Evolutionary conservation across 495 filamentous ascomycete species (phyloP), one percentile per base, ranked within the genome.

Genomic region (Friedmanniomyces simplex): DNA sequence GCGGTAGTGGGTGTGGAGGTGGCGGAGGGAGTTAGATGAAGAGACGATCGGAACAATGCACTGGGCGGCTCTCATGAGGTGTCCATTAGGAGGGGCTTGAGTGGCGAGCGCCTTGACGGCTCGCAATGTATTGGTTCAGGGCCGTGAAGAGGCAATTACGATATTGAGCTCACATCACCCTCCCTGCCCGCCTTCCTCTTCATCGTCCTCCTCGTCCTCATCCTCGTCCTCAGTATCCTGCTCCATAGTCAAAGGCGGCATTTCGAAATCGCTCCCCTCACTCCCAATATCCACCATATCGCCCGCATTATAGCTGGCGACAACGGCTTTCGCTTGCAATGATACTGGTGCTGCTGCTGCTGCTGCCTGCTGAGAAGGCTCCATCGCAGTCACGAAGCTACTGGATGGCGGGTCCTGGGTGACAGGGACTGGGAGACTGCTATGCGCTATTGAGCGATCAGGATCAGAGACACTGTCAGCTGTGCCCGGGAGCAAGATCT

Each of bases 241-340:
- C 41, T 62, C 64, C 57, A 65, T 54, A 12, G 62, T 67, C 28
- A 67, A 48, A 16, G 59, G 52, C 41, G 65, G 65, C 42, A 67
- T 60, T 56, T 67, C 65, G 42, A 65, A 67, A 43, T 67, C 63
- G 37, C 55, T 59, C 11, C 50, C 54, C 25, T 63, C 60, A 28
- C 32, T 50, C 1, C 28, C 52, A 5, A 55, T 25, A 13, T 53
- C 58, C 11, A 39, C 28, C 14, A 20, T 28, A 45, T 54, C 25
- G 25, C 46, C 25, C 11, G 58, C 46, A 3, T 49, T 14, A 18
- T 43, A 60, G 22, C 18, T n/a, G 30, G 5, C 18, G 13, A 14
- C 21, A 20, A 24, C 51, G 22, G 30, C 11, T 10, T 20, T 34
- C 39, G 43, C 6, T n/a, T n/a, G n/a, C n/a, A n/a, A n/a, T 20